Evolutionary conservation across 1,284 basidiomycete species (phyloP).

Genomic region (Quambalaria eucalypti): DNA sequence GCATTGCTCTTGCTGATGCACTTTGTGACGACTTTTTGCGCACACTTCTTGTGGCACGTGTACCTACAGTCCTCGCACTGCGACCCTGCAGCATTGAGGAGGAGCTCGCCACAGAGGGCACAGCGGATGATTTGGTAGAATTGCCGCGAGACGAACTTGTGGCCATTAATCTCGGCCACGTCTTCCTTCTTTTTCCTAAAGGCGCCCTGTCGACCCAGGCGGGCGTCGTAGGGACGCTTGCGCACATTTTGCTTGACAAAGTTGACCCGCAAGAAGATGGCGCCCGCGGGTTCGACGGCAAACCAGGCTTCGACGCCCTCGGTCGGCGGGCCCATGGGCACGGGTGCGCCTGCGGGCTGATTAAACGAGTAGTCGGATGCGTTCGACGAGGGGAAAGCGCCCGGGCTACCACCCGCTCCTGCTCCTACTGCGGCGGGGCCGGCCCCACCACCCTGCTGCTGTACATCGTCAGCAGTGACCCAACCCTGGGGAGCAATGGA

Average conservation of each 20-base stretch:
- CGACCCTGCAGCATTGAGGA: conserved; percentile 92
- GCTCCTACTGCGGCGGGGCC: too few species aligned
- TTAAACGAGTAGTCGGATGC: conserved; percentile 15
- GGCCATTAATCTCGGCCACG: conserved; percentile 98
- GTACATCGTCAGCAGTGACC: conserved; percentile 41
- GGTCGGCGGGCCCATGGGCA: conserved; percentile 20
- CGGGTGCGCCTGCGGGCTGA: conserved; percentile 25
- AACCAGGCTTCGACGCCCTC: conserved; percentile 97
- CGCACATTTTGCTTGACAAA: conserved; percentile 56
- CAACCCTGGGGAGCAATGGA: conserved; percentile 32
- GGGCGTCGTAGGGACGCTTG: conserved; percentile 78
- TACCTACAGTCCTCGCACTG: conserved; percentile 99
- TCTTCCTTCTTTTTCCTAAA: conserved; percentile 96
- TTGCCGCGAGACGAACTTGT: conserved; percentile 92
- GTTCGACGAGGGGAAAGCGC: conserved; percentile 7
- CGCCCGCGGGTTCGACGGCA: conserved; percentile 93
- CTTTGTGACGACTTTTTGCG: conserved; percentile 97
- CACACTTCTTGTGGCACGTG: conserved; percentile 95
- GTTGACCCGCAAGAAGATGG: conserved; percentile 53
- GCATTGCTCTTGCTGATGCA: conserved; percentile 95
- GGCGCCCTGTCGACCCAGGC: conserved; percentile 91
- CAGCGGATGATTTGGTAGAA: conserved; percentile 96
- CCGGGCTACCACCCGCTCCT: conserved; percentile 12
- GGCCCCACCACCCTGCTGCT: conserved; percentile 8
- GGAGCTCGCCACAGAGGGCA: conserved; percentile 93